Evolutionary conservation across 2,329 filamentous ascomycete genomes (phyloP), one percentile per base, ranked within the genome.

Genomic region (Colletotrichum filicis): DNA sequence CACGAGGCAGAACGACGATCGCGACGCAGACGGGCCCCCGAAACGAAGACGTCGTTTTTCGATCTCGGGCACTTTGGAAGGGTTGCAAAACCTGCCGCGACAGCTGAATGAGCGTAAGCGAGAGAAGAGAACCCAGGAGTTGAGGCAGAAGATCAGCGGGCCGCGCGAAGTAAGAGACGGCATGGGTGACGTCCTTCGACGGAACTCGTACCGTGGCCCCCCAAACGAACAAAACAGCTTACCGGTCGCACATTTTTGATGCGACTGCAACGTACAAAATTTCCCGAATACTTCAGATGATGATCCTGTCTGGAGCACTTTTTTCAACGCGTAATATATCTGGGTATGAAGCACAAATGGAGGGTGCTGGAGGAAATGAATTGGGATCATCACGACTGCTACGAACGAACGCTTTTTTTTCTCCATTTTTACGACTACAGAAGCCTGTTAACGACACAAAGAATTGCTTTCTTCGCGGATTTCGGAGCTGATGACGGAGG

Each of bases 71-170:
- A 87, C 84, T 68, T 78, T 91, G 11, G 88, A 87, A 65, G 86
- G 86, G 68, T 82, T 89, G 55, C 86, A 87, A 57, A 88, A 87
- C 30, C 79, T 92, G 4, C 86, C 88, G 42, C 85, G 88, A 19
- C 85, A 86, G 60, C 76, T 92, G 19, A 91, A 88, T 77, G 91
- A 92, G 76, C 86, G 85, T 75, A 84, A 88, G 64, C 85, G 89
- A 28, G 88, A 91, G 80, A 91, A 89, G 81, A 83, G 91, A 64
- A 87, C 86, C 26, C 85, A 88, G 71, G 89, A 90, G 77, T 82
- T 92, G 66, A 85, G 90, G 8, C 83, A 87, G 75, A 91, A 86
- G 79, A 92, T 92, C 57, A 91, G 89, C 73, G 86, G 85, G 5
- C 91, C 91, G 0, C 85, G 82, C 28, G 88, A 90, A 77, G 88